phyloP scores from a whole-genome alignment of 164 flowering plant genomes.

The Brasenia schreberi region DNA sequence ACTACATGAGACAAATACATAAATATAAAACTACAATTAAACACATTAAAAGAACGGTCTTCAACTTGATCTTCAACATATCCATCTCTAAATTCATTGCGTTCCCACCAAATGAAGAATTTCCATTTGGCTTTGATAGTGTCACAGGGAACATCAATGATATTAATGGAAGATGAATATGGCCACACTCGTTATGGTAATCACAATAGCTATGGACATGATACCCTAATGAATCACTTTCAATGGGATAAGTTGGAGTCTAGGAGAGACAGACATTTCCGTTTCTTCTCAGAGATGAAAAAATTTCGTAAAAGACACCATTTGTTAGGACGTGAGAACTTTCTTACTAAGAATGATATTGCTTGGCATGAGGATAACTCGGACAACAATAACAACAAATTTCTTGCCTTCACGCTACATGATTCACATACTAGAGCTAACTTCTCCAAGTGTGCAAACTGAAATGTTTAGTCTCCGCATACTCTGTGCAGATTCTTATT shows the following conservation, averaged over 20 bases:
- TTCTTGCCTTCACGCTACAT: constrained; percentile 96
- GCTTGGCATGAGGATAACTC: constrained; percentile 98
- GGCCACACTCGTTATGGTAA: constrained; percentile 93
- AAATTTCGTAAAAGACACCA: constrained; percentile 47
- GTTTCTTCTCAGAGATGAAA: constrained; percentile 80
- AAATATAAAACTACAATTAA: too few relatives aligned
- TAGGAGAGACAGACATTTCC: constrained; percentile 42
- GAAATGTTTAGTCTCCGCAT: too few relatives aligned
- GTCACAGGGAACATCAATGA: constrained; percentile 98
- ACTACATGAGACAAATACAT: too few relatives aligned
- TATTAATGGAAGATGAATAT: constrained; percentile 99
- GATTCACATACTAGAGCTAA: constrained; percentile 38
- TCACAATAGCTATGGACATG: constrained; percentile 97
- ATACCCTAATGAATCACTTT: constrained; percentile 67
- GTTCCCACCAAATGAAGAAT: constrained; percentile 92
- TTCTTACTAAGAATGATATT: constrained; percentile 60
- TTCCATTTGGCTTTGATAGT: constrained; percentile 88
- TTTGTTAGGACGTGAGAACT: constrained; percentile 42
- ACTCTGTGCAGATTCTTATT: too few relatives aligned
- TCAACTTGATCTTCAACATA: constrained; percentile 3
- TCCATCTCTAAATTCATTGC: constrained; percentile 41
- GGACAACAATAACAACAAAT: constrained; percentile 80
- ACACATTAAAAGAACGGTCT: too few relatives aligned
- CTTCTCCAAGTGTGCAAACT: not conserved
- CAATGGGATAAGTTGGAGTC: constrained; percentile 79